phyloP scores from a whole-genome alignment of 2,329 filamentous ascomycete genomes.

The Alternaria sp. region DNA sequence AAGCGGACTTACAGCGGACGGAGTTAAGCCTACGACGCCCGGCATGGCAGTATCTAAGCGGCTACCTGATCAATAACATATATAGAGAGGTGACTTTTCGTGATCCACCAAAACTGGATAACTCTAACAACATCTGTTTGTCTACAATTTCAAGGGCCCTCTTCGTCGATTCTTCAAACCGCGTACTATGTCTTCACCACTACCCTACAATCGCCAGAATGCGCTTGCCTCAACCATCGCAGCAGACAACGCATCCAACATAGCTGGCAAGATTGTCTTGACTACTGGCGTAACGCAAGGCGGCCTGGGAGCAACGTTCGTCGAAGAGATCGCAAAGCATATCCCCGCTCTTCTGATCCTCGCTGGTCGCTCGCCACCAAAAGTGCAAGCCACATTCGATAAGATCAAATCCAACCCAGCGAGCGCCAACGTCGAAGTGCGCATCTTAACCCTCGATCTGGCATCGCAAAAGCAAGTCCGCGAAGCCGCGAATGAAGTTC shows the following conservation, averaged over 20 bases:
- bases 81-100: background rate
- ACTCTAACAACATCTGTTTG: background rate
- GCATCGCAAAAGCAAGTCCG: conserved; percentile 44
- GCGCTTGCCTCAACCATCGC: conserved; percentile 46
- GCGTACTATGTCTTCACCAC: conserved; percentile 13
- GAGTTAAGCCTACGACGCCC: background rate
- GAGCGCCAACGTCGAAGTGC: conserved; percentile 45
- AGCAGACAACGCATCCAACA: conserved; percentile 48
- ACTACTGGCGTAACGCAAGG: conserved; percentile 42
- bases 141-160: background rate
- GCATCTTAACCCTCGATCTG: conserved; percentile 46
- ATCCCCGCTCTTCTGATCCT: conserved; percentile 39
- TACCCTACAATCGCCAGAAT: conserved; percentile 31
- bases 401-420: conserved; percentile 37
- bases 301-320: conserved; percentile 39
- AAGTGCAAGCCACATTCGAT: conserved; percentile 50
- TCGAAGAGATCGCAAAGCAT: conserved; percentile 36
- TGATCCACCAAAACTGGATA: background rate
- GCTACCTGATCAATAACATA: background rate
- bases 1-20: background rate
- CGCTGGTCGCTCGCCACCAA: conserved; percentile 52
- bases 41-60: background rate
- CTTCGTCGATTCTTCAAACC: background rate
- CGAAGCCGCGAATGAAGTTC: conserved; percentile 42
- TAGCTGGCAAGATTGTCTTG: conserved; percentile 55